phyloP scores from a whole-genome alignment of 805 yeast genomes.

The Starmerella bombi region DNA sequence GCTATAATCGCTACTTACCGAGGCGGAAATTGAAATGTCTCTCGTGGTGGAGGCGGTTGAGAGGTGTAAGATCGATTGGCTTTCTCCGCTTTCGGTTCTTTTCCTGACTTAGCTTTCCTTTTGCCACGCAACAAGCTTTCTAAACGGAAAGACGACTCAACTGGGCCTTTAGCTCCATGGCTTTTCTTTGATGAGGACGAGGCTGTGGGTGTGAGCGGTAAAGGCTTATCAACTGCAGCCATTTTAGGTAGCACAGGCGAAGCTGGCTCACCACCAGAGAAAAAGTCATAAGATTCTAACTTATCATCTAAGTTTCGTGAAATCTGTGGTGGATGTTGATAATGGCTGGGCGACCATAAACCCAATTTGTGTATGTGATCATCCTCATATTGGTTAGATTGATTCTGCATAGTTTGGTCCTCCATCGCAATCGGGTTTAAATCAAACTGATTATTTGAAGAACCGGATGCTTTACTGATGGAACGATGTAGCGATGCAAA shows the following conservation, averaged over 20 bases:
- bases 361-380: too few relatives aligned
- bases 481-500: too few relatives aligned
- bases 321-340: neutral
- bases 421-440: too few relatives aligned
- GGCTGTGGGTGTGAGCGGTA: neutral
- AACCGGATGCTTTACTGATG: too few relatives aligned
- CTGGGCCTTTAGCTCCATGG: slow-evolving; percentile 1
- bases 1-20: too few relatives aligned
- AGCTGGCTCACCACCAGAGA: slow-evolving; percentile 1
- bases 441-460: too few relatives aligned
- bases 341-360: neutral
- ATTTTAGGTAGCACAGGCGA: too few relatives aligned
- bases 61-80: neutral
- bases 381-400: too few relatives aligned
- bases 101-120: slow-evolving; percentile 15
- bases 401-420: too few relatives aligned
- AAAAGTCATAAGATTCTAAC: slow-evolving; percentile 2
- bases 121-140: slow-evolving; percentile 27
- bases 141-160: slow-evolving; percentile 27
- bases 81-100: slow-evolving; percentile 2
- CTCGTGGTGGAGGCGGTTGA: neutral
- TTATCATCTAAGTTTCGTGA: neutral
- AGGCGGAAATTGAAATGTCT: slow-evolving; percentile 19
- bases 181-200: neutral
- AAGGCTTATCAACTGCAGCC: too few relatives aligned